A percentile compares a stretch with the other conserved stretches of the same genome.
Conservation (phyloP, 352 stramenopile genomes). For the Phytophthora constricta region DNA sequence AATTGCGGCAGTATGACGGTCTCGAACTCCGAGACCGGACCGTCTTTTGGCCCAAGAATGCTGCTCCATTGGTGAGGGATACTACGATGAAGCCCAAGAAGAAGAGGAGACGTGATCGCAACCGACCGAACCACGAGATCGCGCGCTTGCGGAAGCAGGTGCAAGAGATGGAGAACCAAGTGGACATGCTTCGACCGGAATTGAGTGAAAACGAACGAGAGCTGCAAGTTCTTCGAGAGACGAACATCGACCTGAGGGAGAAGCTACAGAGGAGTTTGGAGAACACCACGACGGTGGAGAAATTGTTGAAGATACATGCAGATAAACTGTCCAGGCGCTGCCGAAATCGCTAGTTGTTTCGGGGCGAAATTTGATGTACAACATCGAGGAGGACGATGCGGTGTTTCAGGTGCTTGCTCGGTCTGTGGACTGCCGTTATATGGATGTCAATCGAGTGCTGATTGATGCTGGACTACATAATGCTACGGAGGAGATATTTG, state of each 20-base stretch:
- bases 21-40: not conserved
- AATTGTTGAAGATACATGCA: conserved; percentile 23
- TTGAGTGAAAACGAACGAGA: not conserved
- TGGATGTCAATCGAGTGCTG: conserved; percentile 19
- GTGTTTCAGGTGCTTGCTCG: conserved; percentile 29
- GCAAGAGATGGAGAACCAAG: conserved; percentile 21
- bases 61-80: not conserved
- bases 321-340: conserved; percentile 24
- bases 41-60: conserved; percentile 1
- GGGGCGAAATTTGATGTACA: conserved; percentile 24
- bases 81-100: conserved; percentile 18
- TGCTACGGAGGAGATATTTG: conserved; percentile 25
- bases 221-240: conserved; percentile 4
- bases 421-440: conserved; percentile 23
- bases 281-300: conserved; percentile 2
- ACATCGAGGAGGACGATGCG: conserved; percentile 21
- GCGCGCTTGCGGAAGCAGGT: conserved; percentile 26
- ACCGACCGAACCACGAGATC: conserved; percentile 33
- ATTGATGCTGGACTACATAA: conserved; percentile 12
- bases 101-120: conserved; percentile 29
- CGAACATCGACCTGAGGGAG: conserved; percentile 16
- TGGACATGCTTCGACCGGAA: conserved; percentile 8
- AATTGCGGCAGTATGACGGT: not conserved
- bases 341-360: conserved; percentile 24
- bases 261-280: conserved; percentile 14